Conservation (phyloP, 2,329 filamentous ascomycete species). For the Sporothrix phasma region DNA sequence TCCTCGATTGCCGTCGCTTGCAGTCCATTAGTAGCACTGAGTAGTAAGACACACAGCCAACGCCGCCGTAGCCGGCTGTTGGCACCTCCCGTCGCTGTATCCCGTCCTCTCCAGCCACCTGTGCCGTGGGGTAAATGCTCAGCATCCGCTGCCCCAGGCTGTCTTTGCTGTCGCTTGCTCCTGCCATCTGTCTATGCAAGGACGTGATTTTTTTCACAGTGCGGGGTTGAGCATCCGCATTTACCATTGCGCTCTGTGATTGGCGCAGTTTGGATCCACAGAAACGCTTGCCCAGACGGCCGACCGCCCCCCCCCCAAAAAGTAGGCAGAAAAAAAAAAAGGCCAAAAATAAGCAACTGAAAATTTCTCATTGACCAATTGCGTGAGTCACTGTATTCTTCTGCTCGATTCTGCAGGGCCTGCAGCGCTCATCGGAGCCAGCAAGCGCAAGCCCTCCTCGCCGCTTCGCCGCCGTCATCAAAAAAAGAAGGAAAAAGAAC, state of each 20-base stretch:
- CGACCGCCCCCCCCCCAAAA: constrained; percentile 5
- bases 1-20: no score
- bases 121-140: constrained; percentile 1
- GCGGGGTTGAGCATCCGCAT: constrained; percentile 4
- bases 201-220: constrained; percentile 3
- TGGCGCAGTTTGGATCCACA: neutral
- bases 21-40: neutral
- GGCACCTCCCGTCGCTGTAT: neutral
- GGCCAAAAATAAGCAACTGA: constrained; percentile 7
- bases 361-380: constrained; percentile 20
- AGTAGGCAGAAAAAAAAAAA: constrained; percentile 9
- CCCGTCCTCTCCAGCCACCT: neutral
- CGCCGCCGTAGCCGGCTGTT: neutral
- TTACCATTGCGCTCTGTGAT: neutral
- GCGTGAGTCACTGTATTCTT: constrained; percentile 16
- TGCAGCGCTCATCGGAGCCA: constrained; percentile 16
- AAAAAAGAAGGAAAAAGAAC: no score
- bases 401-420: neutral
- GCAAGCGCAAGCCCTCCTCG: neutral
- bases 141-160: neutral
- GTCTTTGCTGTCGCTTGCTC: neutral
- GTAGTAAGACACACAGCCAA: no score
- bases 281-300: neutral
- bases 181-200: neutral
- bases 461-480: neutral